Evolutionary conservation across 345 rosid species (phyloP).

Genomic region (Rhizophora mangle): DNA sequence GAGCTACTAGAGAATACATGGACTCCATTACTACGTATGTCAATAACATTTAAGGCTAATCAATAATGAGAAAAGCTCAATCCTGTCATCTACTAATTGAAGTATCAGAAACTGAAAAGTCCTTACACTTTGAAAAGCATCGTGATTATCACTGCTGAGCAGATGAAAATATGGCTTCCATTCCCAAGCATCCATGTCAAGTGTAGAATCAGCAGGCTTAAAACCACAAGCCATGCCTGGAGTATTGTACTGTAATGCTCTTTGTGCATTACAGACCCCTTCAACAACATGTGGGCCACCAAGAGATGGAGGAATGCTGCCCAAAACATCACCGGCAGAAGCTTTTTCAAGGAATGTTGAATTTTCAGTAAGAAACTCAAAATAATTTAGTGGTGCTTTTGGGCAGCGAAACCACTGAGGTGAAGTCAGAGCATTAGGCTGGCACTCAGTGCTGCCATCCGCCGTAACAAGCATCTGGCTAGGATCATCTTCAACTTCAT

Average conservation of each 20-base stretch:
- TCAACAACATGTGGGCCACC: conserved; percentile 9
- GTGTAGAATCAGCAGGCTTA: conserved; percentile 16
- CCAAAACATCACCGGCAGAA: conserved; percentile 24
- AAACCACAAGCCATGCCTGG: conserved; percentile 16
- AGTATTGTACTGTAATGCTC: conserved; percentile 14
- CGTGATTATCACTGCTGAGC: conserved; percentile 8
- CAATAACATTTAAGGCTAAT: not conserved
- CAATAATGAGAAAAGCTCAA: not conserved
- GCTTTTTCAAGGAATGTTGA: conserved; percentile 21
- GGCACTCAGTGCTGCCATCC: conserved; percentile 11
- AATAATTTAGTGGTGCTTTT: conserved; percentile 25
- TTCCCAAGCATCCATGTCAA: conserved; percentile 21
- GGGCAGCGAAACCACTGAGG: conserved; percentile 28
- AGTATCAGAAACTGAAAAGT: not conserved
- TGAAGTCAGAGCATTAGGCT: conserved; percentile 17
- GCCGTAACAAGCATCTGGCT: conserved; percentile 8
- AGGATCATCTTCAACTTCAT: conserved; percentile 20
- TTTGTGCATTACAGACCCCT: conserved; percentile 16
- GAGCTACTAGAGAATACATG: not conserved
- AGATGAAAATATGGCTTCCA: conserved; percentile 18
- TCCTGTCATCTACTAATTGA: not conserved
- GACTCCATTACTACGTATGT: not conserved
- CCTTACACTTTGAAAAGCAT: conserved; percentile 21
- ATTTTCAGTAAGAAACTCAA: conserved; percentile 34
- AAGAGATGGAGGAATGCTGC: conserved; percentile 26